A percentile compares a stretch with the other conserved stretches of the same genome.
phyloP scores from a whole-genome alignment of 2,329 filamentous ascomycete species.

The Periconia digitata region DNA sequence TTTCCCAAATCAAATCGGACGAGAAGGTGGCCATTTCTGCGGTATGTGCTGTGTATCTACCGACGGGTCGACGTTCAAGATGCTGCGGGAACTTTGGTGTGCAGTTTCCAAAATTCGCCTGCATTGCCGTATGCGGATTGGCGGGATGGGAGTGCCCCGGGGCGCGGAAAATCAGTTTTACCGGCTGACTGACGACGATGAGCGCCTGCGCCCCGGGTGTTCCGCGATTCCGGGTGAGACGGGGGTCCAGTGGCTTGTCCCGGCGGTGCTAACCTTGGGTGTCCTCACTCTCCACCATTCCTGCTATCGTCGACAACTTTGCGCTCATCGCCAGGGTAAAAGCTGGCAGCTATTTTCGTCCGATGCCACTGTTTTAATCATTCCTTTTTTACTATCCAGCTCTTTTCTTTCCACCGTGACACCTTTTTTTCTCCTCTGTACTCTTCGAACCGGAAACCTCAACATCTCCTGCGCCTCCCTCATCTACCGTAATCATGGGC shows the following conservation, averaged over 20 bases:
- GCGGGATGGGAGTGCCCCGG: slow-evolving; percentile 20
- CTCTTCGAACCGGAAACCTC: slow-evolving; percentile 7
- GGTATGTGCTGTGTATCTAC: slow-evolving; percentile 25
- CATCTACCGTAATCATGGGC: slow-evolving; percentile 58
- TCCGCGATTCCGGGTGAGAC: neutral
- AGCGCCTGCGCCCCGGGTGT: neutral
- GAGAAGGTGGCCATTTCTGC: slow-evolving; percentile 67
- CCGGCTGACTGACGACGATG: slow-evolving; percentile 13
- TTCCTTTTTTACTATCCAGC: neutral
- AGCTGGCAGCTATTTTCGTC: neutral
- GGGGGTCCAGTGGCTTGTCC: neutral
- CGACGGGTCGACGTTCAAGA: slow-evolving; percentile 13
- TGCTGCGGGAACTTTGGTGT: slow-evolving; percentile 8
- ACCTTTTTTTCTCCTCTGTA: neutral
- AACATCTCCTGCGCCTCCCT: slow-evolving; percentile 7
- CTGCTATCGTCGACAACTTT: neutral
- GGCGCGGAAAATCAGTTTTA: slow-evolving; percentile 24
- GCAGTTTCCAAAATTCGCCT: slow-evolving; percentile 30
- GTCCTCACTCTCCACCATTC: neutral
- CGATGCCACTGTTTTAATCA: neutral
- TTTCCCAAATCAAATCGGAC: slow-evolving; percentile 90
- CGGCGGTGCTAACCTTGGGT: neutral
- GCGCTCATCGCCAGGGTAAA: neutral
- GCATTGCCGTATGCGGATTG: slow-evolving; percentile 26
- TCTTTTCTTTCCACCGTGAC: slow-evolving; percentile 3